These are phyloP conservation scores for Acer saccharum DNA, from an alignment of 345 rosid species.

Conservation along the genomic window DNA sequence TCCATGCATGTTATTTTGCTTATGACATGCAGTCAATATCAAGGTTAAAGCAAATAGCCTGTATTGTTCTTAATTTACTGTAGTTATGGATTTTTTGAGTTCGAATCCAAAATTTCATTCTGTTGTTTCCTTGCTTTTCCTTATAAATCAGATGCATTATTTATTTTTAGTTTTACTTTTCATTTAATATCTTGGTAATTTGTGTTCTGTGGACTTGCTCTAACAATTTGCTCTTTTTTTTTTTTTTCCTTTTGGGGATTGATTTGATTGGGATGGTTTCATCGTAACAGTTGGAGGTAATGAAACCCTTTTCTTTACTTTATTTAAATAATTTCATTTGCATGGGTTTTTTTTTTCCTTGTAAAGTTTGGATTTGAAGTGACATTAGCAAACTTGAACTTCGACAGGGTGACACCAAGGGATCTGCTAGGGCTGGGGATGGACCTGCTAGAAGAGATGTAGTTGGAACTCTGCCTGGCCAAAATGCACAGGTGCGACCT, in stretches of 20 bases:
- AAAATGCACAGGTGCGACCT: constrained; percentile 51
- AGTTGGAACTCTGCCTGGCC: constrained; percentile 47
- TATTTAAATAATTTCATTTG: neutral
- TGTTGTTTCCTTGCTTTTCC: neutral
- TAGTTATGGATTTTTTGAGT: neutral
- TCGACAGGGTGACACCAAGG: constrained; percentile 70
- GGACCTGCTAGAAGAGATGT: constrained; percentile 58
- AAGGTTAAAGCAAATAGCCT: neutral
- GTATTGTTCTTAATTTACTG: neutral
- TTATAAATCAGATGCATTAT: neutral
- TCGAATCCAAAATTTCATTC: neutral
- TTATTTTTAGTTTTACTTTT: neutral
- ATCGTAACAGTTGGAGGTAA: constrained; percentile 71
- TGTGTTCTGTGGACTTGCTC: neutral
- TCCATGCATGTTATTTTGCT: neutral
- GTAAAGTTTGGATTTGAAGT: constrained; percentile 2
- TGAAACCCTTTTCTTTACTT: constrained; percentile 5
- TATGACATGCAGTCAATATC: neutral
- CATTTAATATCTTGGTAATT: neutral
- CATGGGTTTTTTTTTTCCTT: neutral
- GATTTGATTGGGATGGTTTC: constrained; percentile 24
- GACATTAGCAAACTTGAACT: constrained; percentile 16
- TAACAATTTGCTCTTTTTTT: constrained; percentile 14
- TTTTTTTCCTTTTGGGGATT: neutral
- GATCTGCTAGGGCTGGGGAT: constrained; percentile 68